These are phyloP conservation scores for Trametes sanguinea DNA, from an alignment of 768 basidiomycete genomes.

Conservation along the genomic window DNA sequence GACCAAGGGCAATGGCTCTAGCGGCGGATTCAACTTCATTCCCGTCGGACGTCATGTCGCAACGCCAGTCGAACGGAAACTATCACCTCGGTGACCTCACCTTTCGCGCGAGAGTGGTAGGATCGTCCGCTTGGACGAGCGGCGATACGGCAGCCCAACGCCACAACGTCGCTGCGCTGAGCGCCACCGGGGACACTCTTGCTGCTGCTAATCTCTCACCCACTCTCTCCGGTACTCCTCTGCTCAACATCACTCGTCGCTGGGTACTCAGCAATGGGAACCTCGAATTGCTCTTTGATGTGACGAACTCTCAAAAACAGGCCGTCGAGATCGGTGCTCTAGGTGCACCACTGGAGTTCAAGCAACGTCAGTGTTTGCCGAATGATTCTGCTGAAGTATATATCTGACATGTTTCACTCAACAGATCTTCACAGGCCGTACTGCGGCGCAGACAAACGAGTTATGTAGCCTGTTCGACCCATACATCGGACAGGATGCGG, in stretches of 20 bases:
- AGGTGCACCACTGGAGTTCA: slow-evolving; percentile 56
- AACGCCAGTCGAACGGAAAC: slow-evolving; percentile 48
- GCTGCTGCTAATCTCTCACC: slow-evolving; percentile 52
- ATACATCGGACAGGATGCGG: slow-evolving; percentile 58
- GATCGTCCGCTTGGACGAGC: slow-evolving; percentile 47
- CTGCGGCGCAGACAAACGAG: slow-evolving; percentile 52
- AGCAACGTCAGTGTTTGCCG: slow-evolving; percentile 43
- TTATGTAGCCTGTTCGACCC: slow-evolving; percentile 58
- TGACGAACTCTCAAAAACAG: slow-evolving; percentile 47
- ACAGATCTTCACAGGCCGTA: slow-evolving; percentile 57
- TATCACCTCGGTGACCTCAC: slow-evolving; percentile 61
- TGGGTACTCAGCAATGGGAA: slow-evolving; percentile 47
- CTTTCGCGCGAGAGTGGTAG: slow-evolving; percentile 49
- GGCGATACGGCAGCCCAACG: slow-evolving; percentile 49
- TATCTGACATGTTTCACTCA: too few relatives aligned
- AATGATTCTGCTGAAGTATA: neutral
- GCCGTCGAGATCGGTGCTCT: slow-evolving; percentile 57
- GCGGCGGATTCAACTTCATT: slow-evolving; percentile 47
- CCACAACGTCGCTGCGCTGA: slow-evolving; percentile 39
- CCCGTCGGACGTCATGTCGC: slow-evolving; percentile 53
- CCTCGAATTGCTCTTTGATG: slow-evolving; percentile 52
- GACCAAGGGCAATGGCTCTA: slow-evolving; percentile 35
- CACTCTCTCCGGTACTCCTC: slow-evolving; percentile 46
- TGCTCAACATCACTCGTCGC: slow-evolving; percentile 52
- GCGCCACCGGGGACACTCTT: slow-evolving; percentile 45